Conservation (phyloP, 75 land plant species). For the Pinus tabuliformis region DNA sequence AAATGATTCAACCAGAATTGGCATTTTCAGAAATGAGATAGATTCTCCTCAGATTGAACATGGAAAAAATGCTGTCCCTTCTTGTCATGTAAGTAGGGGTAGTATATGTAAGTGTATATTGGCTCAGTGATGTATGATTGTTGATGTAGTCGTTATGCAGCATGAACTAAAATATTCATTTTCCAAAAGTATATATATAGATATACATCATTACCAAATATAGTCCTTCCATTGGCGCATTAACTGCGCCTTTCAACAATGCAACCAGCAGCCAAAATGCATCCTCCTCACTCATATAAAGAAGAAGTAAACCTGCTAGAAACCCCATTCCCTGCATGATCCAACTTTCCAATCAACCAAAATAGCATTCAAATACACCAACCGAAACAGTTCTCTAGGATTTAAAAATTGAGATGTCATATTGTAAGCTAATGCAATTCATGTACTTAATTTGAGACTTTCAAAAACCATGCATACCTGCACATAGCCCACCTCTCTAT, state of each 20-base stretch:
- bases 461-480: conserved; percentile 51
- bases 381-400: neutral
- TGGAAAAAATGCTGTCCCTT: no score
- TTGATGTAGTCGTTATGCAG: no score
- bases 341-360: neutral
- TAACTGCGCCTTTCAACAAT: conserved; percentile 93
- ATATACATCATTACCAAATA: conserved; percentile 61
- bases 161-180: no score
- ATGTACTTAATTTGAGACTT: neutral
- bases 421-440: neutral
- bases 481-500: conserved; percentile 98
- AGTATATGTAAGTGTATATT: no score
- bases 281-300: conserved; percentile 99
- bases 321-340: conserved; percentile 96
- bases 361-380: neutral
- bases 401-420: neutral
- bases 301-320: conserved; percentile 90
- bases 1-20: no score
- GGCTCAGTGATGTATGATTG: no score
- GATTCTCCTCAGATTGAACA: no score
- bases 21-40: no score
- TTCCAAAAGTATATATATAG: no score
- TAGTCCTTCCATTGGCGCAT: conserved; percentile 98
- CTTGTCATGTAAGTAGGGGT: no score
- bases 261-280: conserved; percentile 99